These are phyloP conservation scores for Hirschioporus abietinus DNA, from an alignment of 768 basidiomycete genomes.

Conservation along the genomic window DNA sequence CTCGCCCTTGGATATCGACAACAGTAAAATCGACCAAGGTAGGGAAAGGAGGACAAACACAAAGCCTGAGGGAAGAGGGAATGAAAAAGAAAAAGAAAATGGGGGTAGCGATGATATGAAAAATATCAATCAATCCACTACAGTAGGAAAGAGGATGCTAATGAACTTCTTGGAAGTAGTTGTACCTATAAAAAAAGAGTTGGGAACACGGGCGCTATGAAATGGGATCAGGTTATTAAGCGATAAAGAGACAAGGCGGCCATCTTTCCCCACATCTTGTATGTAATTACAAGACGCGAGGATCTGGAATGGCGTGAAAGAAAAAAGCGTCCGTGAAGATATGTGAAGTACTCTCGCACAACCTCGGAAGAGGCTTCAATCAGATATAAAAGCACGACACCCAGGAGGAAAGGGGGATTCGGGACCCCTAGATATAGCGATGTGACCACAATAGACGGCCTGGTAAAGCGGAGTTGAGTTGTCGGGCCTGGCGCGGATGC, in stretches of 20 bases:
- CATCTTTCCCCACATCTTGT: conserved; percentile 17
- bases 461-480: conserved; percentile 11
- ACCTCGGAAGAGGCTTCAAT: conserved; percentile 1
- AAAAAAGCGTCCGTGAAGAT: conserved; percentile 72
- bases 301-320: conserved; percentile 40
- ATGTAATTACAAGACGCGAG: conserved; percentile 12
- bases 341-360: background rate
- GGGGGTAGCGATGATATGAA: conserved; percentile 18
- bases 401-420: conserved; percentile 18
- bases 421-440: conserved; percentile 23
- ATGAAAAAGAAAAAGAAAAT: background rate
- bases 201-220: background rate
- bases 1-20: conserved; percentile 47
- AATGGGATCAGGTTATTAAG: conserved; percentile 9
- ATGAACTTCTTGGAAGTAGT: conserved; percentile 3
- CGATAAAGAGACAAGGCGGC: conserved; percentile 21
- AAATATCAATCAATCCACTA: conserved; percentile 23
- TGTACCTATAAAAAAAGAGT: background rate
- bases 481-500: conserved; percentile 21
- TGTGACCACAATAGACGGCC: conserved; percentile 19
- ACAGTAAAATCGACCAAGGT: conserved; percentile 32
- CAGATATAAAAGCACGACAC: conserved; percentile 2
- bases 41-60: conserved; percentile 31
- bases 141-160: conserved; percentile 29
- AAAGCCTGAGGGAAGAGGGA: conserved; percentile 18